phyloP scores from a whole-genome alignment of 768 basidiomycete genomes.

The Phallus indusiatus region DNA sequence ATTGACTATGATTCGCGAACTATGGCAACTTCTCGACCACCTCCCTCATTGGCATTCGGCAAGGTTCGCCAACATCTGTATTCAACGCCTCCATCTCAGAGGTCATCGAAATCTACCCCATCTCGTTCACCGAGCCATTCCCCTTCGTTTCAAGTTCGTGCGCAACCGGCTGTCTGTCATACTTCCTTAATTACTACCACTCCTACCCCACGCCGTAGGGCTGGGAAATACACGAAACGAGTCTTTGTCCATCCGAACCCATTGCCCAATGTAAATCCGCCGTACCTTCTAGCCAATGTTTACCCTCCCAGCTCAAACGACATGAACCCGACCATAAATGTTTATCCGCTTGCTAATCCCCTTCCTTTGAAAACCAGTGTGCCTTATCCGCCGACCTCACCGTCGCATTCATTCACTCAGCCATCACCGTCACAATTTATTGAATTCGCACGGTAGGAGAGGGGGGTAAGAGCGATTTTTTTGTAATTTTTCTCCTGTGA shows the following conservation, averaged over 20 bases:
- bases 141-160: conserved; percentile 10
- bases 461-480: not conserved
- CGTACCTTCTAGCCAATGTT: not conserved
- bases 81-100: conserved; percentile 8
- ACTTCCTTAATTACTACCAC: conserved; percentile 2
- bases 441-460: not conserved
- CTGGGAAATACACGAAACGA: conserved; percentile 71
- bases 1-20: not conserved
- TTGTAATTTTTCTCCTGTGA: not conserved
- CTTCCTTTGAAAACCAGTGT: not conserved
- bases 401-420: not conserved
- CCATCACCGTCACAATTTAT: not conserved
- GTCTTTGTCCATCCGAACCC: conserved; percentile 42
- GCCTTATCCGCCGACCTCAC: not conserved
- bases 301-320: not conserved
- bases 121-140: conserved; percentile 5
- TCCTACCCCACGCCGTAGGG: conserved; percentile 43
- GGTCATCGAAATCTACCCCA: conserved; percentile 8
- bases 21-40: not conserved
- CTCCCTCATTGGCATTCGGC: not conserved
- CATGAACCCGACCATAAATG: not conserved
- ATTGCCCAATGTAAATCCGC: not conserved
- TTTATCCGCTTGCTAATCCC: not conserved
- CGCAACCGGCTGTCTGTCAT: conserved; percentile 11
- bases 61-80: conserved; percentile 14